phyloP scores from a whole-genome alignment of 2,329 filamentous ascomycete genomes.

The Ascochyta viciae-villosae region DNA sequence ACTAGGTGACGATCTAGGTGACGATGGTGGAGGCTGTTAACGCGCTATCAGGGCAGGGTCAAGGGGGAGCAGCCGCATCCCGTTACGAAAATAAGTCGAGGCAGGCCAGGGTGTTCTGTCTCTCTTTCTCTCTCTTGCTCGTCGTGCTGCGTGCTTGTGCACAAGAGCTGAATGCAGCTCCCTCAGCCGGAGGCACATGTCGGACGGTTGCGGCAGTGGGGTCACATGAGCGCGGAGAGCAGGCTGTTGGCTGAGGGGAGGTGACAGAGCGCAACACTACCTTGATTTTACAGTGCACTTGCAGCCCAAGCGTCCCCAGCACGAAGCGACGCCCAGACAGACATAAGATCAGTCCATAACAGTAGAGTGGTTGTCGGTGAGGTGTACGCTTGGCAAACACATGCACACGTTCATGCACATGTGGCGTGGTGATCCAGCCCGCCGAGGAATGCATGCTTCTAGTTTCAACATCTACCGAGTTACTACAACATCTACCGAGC shows the following conservation, averaged over 20 bases:
- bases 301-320: background rate
- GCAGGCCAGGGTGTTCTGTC: background rate
- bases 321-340: background rate
- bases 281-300: background rate
- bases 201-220: conserved; percentile 10
- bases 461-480: too few relatives aligned
- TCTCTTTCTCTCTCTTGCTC: background rate
- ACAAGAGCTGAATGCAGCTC: conserved; percentile 13
- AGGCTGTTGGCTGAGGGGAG: background rate
- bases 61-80: conserved; percentile 11
- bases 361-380: conserved; percentile 4
- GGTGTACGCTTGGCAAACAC: conserved; percentile 1
- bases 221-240: conserved; percentile 5
- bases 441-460: conserved; percentile 7
- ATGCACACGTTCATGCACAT: too few relatives aligned
- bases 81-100: conserved; percentile 2
- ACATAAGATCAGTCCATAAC: conserved; percentile 2
- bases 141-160: conserved; percentile 5
- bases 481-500: too few relatives aligned
- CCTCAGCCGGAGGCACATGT: conserved; percentile 4
- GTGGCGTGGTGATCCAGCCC: background rate
- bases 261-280: background rate
- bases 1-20: conserved; percentile 7
- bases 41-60: conserved; percentile 9
- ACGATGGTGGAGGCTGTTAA: conserved; percentile 7